phyloP scores from a whole-genome alignment of 345 rosid species.

The Raphanus raphanistrum region DNA sequence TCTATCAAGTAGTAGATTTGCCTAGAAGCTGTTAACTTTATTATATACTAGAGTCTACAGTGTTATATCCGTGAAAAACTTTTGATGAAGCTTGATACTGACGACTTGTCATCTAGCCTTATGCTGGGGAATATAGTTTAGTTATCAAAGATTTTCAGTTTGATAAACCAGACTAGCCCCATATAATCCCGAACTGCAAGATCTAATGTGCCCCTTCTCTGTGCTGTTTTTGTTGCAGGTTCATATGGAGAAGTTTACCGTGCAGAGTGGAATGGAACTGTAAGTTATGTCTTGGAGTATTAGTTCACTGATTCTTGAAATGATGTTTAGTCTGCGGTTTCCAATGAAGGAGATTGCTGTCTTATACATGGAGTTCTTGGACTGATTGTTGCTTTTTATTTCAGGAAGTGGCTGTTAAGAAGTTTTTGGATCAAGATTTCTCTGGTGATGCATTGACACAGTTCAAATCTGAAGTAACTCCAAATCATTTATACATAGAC shows the following conservation, averaged over 20 bases:
- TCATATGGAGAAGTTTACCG: slow-evolving; percentile 94
- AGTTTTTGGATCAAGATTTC: slow-evolving; percentile 87
- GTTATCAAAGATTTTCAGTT: slow-evolving; percentile 16
- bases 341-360: slow-evolving; percentile 10
- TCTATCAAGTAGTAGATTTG: slow-evolving; percentile 7
- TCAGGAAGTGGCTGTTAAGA: slow-evolving; percentile 99
- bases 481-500: slow-evolving; percentile 13
- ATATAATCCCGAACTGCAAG: not conserved
- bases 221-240: slow-evolving; percentile 51
- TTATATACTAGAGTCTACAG: not conserved
- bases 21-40: not conserved
- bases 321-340: slow-evolving; percentile 16
- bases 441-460: slow-evolving; percentile 89
- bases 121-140: not conserved
- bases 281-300: slow-evolving; percentile 50
- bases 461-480: slow-evolving; percentile 80
- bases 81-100: not conserved
- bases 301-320: slow-evolving; percentile 15
- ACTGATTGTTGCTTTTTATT: slow-evolving; percentile 33
- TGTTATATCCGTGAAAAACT: slow-evolving; percentile 4
- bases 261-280: slow-evolving; percentile 95
- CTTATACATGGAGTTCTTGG: slow-evolving; percentile 2
- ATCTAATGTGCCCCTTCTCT: slow-evolving; percentile 16
- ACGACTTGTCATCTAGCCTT: not conserved
- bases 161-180: slow-evolving; percentile 3